Base-by-base conservation (phyloP, 768 basidiomycete species). In the Lactifluus piperatus region DNA sequence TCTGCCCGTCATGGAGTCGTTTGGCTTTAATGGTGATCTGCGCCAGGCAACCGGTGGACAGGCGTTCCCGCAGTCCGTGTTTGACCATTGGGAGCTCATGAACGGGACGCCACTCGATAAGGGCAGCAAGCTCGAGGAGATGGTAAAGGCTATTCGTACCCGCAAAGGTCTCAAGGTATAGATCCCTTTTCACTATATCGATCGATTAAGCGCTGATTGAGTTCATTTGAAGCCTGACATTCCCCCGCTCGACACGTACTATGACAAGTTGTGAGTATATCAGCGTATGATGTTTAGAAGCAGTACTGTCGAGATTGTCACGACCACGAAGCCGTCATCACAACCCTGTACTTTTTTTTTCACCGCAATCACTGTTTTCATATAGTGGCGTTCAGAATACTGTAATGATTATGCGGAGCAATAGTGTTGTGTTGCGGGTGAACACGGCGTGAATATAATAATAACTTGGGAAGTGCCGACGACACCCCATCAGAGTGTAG, bases 1-100 rank as follows among this genome's bases (percentile, higher is more conserved):
- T 80, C 80, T 94, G 41, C 92, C 93, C 67, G 91, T 93, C 71
- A 77, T 79, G 71, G 91, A 92, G 75, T 93, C 90, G 16, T 95
- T 97, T 77, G 94, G 95, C 67, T 98, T 98, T 88, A 98, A 94
- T 75, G 91, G 88, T 67, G 94, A 91, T 68, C 86, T 99, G 56
- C 89, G 95, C 65, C 83, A 84, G 71, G 86, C 88, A 51, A 98
- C 97, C 43, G 83, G 81, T 70, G 97, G 97, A 52, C 95, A 99
- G 78, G 97, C 97, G 64, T 98, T 97, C 92, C 94, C 97, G 51
- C 97, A 97, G 75, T 72, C 77, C 69, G 94, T 94, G 70, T 88
- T 95, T 69, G 94, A 94, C 70, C 92, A 94, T 73, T 93, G 91
- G 89, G 87, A 91, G 69, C 62, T 84, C 63, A 90, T 93, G 88